These are phyloP conservation scores for Globisporangium viniferum DNA, from an alignment of 352 stramenopile genomes.

Conservation along the genomic window DNA sequence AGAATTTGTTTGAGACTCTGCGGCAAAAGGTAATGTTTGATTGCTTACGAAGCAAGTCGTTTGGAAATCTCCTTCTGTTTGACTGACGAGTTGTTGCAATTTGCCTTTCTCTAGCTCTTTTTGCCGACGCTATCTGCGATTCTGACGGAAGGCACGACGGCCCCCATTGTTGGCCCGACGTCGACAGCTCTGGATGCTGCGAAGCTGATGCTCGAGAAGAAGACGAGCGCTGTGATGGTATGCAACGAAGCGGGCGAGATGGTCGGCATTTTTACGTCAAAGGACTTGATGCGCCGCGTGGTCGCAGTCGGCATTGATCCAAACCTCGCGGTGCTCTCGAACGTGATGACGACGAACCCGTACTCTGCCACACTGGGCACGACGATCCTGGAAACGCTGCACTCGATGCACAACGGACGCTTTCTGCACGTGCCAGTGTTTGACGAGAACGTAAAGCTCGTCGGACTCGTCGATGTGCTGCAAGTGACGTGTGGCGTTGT, in stretches of 20 bases:
- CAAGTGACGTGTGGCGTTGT: conserved; percentile 90
- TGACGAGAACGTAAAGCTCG: conserved; percentile 81
- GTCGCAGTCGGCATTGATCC: conserved; percentile 89
- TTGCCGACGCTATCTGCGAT: conserved; percentile 82
- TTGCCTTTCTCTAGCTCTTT: conserved; percentile 50
- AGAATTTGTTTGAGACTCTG: conserved; percentile 82
- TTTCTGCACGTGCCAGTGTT: conserved; percentile 97
- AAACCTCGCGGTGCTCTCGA: conserved; percentile 70
- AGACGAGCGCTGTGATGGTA: conserved; percentile 88
- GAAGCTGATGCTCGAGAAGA: conserved; percentile 78
- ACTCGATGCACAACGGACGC: conserved; percentile 97
- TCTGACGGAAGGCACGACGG: conserved; percentile 51
- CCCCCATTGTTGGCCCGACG: conserved; percentile 48
- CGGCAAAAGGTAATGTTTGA: conserved; percentile 55
- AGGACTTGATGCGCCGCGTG: conserved; percentile 96
- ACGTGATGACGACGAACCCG: conserved; percentile 95
- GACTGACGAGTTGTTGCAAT: background rate
- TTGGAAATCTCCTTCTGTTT: background rate
- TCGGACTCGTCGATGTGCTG: conserved; percentile 96
- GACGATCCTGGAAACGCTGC: conserved; percentile 95
- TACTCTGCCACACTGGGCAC: conserved; percentile 91
- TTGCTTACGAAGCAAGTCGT: background rate
- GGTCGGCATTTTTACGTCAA: conserved; percentile 97
- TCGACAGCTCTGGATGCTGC: conserved; percentile 69
- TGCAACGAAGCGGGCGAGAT: conserved; percentile 82